phyloP scores from a whole-genome alignment of 352 stramenopile species.

The Phytophthora quininea region DNA sequence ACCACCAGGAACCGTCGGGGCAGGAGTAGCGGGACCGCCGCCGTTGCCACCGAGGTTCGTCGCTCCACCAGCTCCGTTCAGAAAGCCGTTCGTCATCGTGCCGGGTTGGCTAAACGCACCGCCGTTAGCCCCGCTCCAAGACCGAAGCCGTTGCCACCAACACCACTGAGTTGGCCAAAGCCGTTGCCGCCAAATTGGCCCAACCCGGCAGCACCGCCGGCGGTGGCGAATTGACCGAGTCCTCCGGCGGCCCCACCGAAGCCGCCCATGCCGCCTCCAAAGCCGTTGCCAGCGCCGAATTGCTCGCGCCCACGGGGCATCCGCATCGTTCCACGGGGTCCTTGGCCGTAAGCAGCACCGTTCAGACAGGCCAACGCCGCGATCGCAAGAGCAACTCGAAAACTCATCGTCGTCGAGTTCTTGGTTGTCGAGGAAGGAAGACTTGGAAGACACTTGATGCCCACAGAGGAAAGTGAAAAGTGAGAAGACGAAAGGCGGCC shows the following conservation, averaged over 20 bases:
- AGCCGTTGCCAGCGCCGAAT: slow-evolving; percentile 17
- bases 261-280: slow-evolving; percentile 4
- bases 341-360: slow-evolving; percentile 19
- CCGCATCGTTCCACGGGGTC: slow-evolving; percentile 17
- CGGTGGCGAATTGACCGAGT: slow-evolving; percentile 3
- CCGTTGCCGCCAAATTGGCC: slow-evolving; percentile 4
- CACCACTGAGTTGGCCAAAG: background rate
- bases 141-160: slow-evolving; percentile 7
- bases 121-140: slow-evolving; percentile 5
- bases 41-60: background rate
- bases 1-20: slow-evolving; percentile 22
- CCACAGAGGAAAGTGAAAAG: slow-evolving; percentile 15
- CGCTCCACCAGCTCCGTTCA: background rate
- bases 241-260: slow-evolving; percentile 10
- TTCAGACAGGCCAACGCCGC: slow-evolving; percentile 21
- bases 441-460: slow-evolving; percentile 9
- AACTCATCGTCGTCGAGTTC: slow-evolving; percentile 14
- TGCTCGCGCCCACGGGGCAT: slow-evolving; percentile 27
- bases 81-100: background rate
- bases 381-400: slow-evolving; percentile 26
- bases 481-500: slow-evolving; percentile 1
- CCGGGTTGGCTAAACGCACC: slow-evolving; percentile 2
- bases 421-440: background rate
- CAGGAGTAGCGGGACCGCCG: slow-evolving; percentile 17
- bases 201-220: slow-evolving; percentile 11